phyloP scores from a whole-genome alignment of 306 rosid genomes.

The Arachis hypogaea region DNA sequence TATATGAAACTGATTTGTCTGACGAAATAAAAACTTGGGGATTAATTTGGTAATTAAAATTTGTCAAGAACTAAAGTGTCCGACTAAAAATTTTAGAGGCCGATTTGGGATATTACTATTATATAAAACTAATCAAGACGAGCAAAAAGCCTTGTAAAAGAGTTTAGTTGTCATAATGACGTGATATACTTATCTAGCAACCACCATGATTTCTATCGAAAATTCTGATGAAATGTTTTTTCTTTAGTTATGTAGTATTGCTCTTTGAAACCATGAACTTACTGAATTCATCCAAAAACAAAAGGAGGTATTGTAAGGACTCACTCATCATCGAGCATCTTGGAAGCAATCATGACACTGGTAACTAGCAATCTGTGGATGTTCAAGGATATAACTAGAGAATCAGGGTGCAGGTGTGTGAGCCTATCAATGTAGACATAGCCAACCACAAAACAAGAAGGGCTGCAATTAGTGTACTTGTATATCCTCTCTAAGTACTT shows the following conservation, averaged over 20 bases:
- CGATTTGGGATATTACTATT: no score
- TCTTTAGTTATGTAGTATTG: no score
- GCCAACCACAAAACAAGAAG: conserved; percentile 91
- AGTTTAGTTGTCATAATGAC: no score
- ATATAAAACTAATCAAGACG: no score
- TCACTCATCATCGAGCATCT: conserved; percentile 94
- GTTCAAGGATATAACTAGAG: conserved; percentile 79
- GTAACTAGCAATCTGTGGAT: conserved; percentile 84
- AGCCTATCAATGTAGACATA: conserved; percentile 85
- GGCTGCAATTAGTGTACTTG: conserved; percentile 90
- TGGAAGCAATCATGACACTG: conserved; percentile 85
- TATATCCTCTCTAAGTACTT: conserved; percentile 93
- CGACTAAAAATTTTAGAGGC: no score
- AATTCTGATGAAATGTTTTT: no score
- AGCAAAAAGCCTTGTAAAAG: no score
- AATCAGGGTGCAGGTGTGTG: conserved; percentile 75
- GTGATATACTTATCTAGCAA: no score
- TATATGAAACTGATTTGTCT: no score
- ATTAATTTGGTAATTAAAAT: no score
- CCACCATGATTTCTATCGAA: not conserved
- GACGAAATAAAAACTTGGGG: no score
- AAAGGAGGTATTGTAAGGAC: conserved; percentile 39
- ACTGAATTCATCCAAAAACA: not conserved
- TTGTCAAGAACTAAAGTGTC: no score
- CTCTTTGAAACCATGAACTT: not conserved